Conservation (phyloP, 306 rosid genomes). For the Malus sylvestris region DNA sequence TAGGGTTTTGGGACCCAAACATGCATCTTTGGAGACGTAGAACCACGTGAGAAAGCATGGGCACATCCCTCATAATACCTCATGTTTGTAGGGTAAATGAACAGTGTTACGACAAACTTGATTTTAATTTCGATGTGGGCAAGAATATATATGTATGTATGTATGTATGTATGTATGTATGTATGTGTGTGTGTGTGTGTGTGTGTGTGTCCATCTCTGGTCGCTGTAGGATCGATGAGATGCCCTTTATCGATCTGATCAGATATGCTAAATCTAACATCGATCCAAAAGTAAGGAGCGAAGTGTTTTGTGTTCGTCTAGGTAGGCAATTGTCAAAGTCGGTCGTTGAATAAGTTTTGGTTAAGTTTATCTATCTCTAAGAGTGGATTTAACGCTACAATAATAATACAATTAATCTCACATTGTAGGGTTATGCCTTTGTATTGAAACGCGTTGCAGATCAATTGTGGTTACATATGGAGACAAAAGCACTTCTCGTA, state of each 20-base stretch:
- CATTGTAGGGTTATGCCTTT: too few species aligned
- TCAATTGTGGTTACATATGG: too few species aligned
- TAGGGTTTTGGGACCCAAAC: conserved; percentile 3
- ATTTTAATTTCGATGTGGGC: neutral
- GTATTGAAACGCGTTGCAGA: too few species aligned
- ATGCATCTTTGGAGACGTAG: neutral
- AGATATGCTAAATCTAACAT: neutral
- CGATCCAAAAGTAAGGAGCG: neutral
- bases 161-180: neutral
- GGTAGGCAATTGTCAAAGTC: neutral
- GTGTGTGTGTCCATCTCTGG: neutral
- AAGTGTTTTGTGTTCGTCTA: neutral
- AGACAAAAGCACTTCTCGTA: too few species aligned
- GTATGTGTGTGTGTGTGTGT: neutral
- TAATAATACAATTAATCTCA: too few species aligned
- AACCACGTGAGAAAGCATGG: conserved; percentile 24
- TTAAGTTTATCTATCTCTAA: too few species aligned
- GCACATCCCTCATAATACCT: neutral
- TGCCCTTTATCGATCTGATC: too few species aligned
- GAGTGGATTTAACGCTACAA: too few species aligned
- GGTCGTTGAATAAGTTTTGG: neutral
- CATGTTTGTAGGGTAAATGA: neutral
- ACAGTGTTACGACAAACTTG: neutral
- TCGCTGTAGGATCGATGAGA: neutral
- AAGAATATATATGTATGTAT: neutral